Base-by-base conservation (phyloP, 345 rosid species). In the Rhodomyrtus tomentosa region DNA sequence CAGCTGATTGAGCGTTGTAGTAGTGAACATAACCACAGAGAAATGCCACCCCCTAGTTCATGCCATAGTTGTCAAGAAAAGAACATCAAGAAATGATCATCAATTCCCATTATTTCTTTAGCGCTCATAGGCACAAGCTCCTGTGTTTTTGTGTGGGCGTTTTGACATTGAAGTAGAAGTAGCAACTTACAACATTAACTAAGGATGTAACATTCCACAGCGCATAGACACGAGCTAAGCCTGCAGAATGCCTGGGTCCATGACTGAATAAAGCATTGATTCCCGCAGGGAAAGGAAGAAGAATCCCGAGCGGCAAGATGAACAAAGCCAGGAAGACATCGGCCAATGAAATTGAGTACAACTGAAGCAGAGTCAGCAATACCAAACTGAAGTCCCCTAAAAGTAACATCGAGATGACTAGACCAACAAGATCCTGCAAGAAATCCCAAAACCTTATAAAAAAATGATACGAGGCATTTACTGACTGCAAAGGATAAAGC, bases 351-450 rank as follows among this genome's bases (percentile, higher is more conserved):
- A 95, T 92, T 53, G 99, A 98, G 92, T 98, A 98, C 87, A 96
- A 87, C 92, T 96, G 99, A 85, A 98, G 99, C 86, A 98, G 90
- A 81, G 98, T 94, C 89, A 98, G 98, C 93, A 98, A 89, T 83
- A 98, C 99, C 94, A 98, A 92, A 91, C 99, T 98, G 93, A 96
- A 95, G 91, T 98, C 99, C 91, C 96, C 99, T 93, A 98, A 84
- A 85, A 98, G 98, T 90, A 98, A 89, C 94, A 94, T 92, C 53
- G 99, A 98, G 88, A 98, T 98, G 85, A 96, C 96, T 91, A 98
- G 89, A 87, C 99, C 99, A 89, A 98, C 99, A 89, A 98, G 96
- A 91, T 98, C 99, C 99, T 98, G 95, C 84, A 55, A 49, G 79
- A 27, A 62, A 25, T 68, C 79, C 79, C 79, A 36, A 68, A 24